Conservation (phyloP, 176 grass and related monocot species). For the Triticum timopheevii region DNA sequence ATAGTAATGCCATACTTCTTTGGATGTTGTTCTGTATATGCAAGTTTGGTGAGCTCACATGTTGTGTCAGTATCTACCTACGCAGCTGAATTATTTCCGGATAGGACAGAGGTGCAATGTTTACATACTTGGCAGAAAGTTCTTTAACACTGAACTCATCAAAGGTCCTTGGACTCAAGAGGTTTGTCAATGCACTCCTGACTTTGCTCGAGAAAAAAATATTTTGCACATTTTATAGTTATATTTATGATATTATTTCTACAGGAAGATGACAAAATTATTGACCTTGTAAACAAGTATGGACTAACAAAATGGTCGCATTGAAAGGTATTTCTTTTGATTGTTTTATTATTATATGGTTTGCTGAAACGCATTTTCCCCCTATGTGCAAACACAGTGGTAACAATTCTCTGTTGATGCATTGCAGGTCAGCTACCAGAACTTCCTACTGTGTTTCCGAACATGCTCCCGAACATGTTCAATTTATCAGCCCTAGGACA, state of each 20-base stretch:
- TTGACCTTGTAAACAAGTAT: not conserved
- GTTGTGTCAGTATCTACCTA: conserved; percentile 26
- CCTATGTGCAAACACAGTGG: not conserved
- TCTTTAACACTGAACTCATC: no score
- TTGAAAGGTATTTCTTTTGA: no score
- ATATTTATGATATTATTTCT: no score
- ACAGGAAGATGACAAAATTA: conserved; percentile 73
- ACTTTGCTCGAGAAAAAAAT: conserved; percentile 16
- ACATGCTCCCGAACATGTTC: no score
- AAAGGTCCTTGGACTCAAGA: conserved; percentile 41
- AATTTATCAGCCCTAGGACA: no score
- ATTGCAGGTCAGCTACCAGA: no score
- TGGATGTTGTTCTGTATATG: not conserved
- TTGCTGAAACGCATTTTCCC: not conserved
- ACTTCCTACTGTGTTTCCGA: no score
- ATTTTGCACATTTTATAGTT: not conserved
- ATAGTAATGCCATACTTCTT: not conserved
- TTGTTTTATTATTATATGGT: no score
- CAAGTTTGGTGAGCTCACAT: conserved; percentile 15
- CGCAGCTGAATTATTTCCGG: conserved; percentile 48
- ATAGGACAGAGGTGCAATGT: no score
- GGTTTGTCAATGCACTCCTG: conserved; percentile 50
- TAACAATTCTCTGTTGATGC: no score
- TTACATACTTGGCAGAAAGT: no score
- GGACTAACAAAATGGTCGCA: no score